Evolutionary conservation across 345 rosid species (phyloP).

Genomic region (Gossypium thurberi): DNA sequence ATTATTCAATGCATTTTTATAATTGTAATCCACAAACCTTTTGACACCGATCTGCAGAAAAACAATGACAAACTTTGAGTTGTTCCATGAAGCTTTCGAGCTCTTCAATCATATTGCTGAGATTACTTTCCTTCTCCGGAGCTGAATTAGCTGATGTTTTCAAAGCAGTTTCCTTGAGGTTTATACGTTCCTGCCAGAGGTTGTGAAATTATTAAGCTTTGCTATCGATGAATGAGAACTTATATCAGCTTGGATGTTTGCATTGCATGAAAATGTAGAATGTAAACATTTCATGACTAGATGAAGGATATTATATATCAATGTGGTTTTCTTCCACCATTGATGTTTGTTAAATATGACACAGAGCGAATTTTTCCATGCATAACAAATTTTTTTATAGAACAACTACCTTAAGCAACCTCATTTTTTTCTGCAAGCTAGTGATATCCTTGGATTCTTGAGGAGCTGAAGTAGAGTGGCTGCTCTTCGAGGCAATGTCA

Average conservation of each 20-base stretch:
- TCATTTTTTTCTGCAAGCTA: conserved; percentile 19
- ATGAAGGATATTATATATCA: background rate
- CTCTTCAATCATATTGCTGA: conserved; percentile 18
- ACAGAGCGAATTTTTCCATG: background rate
- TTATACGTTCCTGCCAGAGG: conserved; percentile 13
- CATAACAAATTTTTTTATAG: background rate
- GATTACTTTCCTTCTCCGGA: conserved; percentile 11
- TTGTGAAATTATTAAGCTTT: conserved; percentile 2
- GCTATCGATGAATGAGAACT: background rate
- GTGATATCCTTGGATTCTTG: background rate
- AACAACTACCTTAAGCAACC: conserved; percentile 24
- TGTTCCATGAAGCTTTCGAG: conserved; percentile 25
- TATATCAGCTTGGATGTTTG: background rate
- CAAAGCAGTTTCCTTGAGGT: conserved; percentile 7
- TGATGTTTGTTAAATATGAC: background rate
- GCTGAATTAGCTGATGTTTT: conserved; percentile 4
- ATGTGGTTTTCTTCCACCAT: conserved; percentile 5
- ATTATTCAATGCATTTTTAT: background rate
- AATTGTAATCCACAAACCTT: conserved; percentile 4
- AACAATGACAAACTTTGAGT: conserved; percentile 12
- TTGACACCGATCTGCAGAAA: conserved; percentile 8
- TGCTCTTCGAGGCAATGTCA: conserved; percentile 1
- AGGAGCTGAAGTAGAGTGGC: conserved; percentile 13
- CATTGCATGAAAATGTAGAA: background rate
- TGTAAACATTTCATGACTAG: background rate